Evolutionary conservation across 106 monocot species (phyloP), one percentile per base, ranked within the genome.

Genomic region (Posidonia australis): DNA sequence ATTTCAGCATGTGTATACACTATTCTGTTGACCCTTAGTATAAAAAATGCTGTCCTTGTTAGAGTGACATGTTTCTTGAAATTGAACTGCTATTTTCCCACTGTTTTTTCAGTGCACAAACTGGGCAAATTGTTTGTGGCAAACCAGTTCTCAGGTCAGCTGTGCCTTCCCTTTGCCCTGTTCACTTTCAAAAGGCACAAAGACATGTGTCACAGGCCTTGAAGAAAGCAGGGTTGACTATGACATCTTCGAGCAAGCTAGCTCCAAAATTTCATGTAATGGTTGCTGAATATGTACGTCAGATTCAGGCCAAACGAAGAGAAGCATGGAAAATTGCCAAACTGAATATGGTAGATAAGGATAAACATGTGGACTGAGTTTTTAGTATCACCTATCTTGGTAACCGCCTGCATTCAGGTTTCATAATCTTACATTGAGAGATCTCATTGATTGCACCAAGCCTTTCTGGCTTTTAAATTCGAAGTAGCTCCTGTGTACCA

Each of bases 91-190:
- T 27, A 27, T 58, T 25, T 29, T 30, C 26, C 27, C 12, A 12
- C 51, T 70, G 7, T 70, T 47, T 10, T 49, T 63, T 67, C 74
- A 75, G 75, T 62, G 61, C 49, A 27, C 75, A 60, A n/a, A 52
- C 29, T 44, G 75, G 75, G 6, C 53, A 28, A 44, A 44, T 75
- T 19, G 36, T 43, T 27, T 75, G 75, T 60, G 75, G 67, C 52
- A 75, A 75, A 59, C 75, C 75, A 44, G 61, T 75, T 75, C 58
- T 75, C n/a, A 61, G 61, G 17, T 44, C 67, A 44, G 60, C 59
- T 27, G 52, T 60, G 24, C 75, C 68, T 68, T 68, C 75, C 13
- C 61, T 68, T 18, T 75, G 75, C 21, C 52, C 67, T 14, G 28
- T 43, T 21, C 75, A 75, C 27, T 52, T 75, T 13, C 75, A 62